Percentiles rank a stretch among this genome's conserved stretches.
phyloP scores from a whole-genome alignment of 192 early-diverging fungal species.

The Chytriomyces sp. region DNA sequence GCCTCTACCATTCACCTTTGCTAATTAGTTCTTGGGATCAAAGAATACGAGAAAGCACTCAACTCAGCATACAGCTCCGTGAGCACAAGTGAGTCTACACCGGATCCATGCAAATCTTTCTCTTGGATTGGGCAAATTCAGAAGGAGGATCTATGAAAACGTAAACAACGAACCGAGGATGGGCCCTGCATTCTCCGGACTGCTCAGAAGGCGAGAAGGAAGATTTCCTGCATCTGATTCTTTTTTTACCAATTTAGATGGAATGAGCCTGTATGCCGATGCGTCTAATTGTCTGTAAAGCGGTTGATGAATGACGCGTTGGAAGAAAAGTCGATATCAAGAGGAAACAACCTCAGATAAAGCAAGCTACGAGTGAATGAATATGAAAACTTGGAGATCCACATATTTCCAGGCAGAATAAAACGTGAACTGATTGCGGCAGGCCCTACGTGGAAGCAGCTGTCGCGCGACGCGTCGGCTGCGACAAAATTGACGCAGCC shows the following conservation, averaged over 20 bases:
- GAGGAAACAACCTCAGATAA: background rate
- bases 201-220: no score
- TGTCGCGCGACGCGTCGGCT: background rate
- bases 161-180: no score
- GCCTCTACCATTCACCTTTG: no score
- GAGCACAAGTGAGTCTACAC: background rate
- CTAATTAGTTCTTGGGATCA: no score
- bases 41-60: no score
- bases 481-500: slow-evolving; percentile 9
- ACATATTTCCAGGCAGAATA: slow-evolving; percentile 18
- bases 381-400: slow-evolving; percentile 1
- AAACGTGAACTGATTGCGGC: background rate
- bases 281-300: background rate
- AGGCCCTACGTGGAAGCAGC: background rate
- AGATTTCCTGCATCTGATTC: no score
- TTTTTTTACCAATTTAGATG: no score
- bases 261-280: background rate
- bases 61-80: slow-evolving; percentile 18
- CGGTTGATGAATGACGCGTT: background rate
- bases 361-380: background rate
- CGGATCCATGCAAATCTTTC: background rate
- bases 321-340: background rate
- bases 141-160: no score
- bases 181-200: no score
- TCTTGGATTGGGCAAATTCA: no score